Base-by-base conservation (phyloP, 257 asterid genomes). In the Solanum peruvianum region DNA sequence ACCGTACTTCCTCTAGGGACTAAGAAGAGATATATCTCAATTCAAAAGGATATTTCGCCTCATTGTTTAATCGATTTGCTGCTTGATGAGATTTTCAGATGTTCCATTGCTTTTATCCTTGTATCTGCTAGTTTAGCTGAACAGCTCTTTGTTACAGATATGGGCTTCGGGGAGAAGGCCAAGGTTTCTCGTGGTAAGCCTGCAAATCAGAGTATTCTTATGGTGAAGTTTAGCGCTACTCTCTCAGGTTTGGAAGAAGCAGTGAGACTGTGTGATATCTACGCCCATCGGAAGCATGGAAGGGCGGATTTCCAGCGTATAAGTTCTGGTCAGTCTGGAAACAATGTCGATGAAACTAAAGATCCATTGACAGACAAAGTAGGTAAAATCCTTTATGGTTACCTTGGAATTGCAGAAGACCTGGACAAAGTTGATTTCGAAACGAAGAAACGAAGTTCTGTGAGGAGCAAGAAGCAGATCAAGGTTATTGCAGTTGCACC, bases 161-260 rank as follows among this genome's bases (percentile, higher is more conserved):
- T 91, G 98, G 93, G 95, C 56, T 93, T 92, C 16, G 91, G 89
- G 80, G 93, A 91, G 91, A 90, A 91, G 90, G 84, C 88, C 10
- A 95, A 93, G 92, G 92, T 95, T 73, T 88, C 91, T 88, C 88
- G 89, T 44, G 97, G 96, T 16, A 92, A 92, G 76, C 94, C 95
- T 44, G 95, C 94, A 44, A 92, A 93, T 86, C 96, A 90, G 86
- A 92, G 96, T 80, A 90, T 91, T 81, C 88, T 93, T 91, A 87
- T 92, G 88, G 96, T 94, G 85, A 93, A 89, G 89, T 95, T 95
- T 88, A 90, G 87, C 12, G 93, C 91, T 20, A 93, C 97, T n/a
- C 91, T 93, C 64, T 93, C 97, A 82, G 98, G 94, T 82, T 91
- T 93, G 90, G 93, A 78, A 88, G 95, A 95, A 73, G 98, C 97